Evolutionary conservation across 345 rosid genomes (phyloP), one percentile per base, ranked within the genome.

Genomic region (Combretum micranthum): DNA sequence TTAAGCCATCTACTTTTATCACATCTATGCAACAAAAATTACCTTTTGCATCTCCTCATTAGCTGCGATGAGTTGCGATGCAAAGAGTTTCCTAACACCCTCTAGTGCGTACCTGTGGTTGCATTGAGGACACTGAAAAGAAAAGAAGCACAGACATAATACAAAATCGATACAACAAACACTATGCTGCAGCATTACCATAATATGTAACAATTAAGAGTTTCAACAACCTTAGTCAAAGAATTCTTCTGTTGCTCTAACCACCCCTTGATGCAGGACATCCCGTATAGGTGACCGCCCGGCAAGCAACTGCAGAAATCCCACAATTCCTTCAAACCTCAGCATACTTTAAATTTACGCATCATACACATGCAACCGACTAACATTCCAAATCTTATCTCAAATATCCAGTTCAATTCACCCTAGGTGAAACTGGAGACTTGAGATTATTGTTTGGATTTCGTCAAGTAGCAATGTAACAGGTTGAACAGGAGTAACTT

Each of bases 211-310:
- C 39, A 61, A 42, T 37, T 64, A 47, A 55, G 69, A 50, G 20
- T 15, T 13, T 12, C 19, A 42, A 71, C n/a, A n/a, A 88, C 98
- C 92, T 82, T 91, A 16, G 78, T 80, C n/a, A n/a, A n/a, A 3
- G 65, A 68, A 54, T 78, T 73, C 66, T 71, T 58, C 64, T 5
- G 69, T 64, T 64, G 86, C 56, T 72, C 68, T 55, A 88, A 57
- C 98, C 98, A 91, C 64, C 71, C 85, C 47, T 67, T 75, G 60
- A 91, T 78, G 76, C 96, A 91, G 20, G 87, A 80, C 64, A 78
- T 75, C 22, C 98, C 98, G 75, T 77, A 91, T 57, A 91, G 56
- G 59, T 91, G 98, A 20, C 98, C 96, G 66, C 98, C 87, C 60
- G 92, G 95, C 63, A 91, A 92, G 69, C 95, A 91, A 65, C 96